These are phyloP conservation scores for Rhododendron griersonianum DNA, from an alignment of 148 eudicot genomes.

Conservation along the genomic window DNA sequence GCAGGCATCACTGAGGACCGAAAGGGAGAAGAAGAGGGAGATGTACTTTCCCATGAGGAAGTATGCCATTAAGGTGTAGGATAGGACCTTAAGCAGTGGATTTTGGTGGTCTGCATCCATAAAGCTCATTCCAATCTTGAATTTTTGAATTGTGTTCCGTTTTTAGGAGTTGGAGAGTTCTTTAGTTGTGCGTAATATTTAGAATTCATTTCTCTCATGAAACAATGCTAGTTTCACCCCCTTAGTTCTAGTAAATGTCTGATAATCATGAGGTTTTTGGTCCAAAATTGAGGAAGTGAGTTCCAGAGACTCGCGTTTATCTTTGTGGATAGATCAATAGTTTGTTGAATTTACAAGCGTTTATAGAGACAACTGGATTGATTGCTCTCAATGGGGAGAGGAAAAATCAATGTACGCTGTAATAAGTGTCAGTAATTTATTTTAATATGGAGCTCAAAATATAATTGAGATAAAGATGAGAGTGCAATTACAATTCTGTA, in stretches of 20 bases:
- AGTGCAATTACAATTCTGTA: too few relatives aligned
- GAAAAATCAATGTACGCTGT: too few relatives aligned
- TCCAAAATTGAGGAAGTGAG: too few relatives aligned
- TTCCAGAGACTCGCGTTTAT: too few relatives aligned
- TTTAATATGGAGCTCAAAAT: too few relatives aligned
- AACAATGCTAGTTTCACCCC: background rate
- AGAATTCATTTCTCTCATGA: background rate
- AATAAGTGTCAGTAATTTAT: too few relatives aligned
- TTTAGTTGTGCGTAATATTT: background rate
- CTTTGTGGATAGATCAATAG: too few relatives aligned
- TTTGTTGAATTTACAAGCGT: too few relatives aligned
- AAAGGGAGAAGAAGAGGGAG: slow-evolving; percentile 63
- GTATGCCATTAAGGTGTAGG: slow-evolving; percentile 72
- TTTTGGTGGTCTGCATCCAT: background rate
- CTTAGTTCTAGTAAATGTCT: background rate
- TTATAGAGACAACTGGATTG: too few relatives aligned
- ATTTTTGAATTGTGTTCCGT: background rate
- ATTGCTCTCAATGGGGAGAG: too few relatives aligned
- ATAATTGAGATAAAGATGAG: too few relatives aligned
- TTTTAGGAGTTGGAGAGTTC: background rate
- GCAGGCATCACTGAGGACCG: slow-evolving; percentile 66
- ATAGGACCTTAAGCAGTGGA: background rate
- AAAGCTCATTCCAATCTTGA: background rate
- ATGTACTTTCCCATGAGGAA: slow-evolving; percentile 69
- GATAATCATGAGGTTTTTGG: too few relatives aligned